Percentiles rank a stretch among this genome's conserved stretches.
phyloP scores from a whole-genome alignment of 2,329 filamentous ascomycete species.

The Aureobasidium namibiae region DNA sequence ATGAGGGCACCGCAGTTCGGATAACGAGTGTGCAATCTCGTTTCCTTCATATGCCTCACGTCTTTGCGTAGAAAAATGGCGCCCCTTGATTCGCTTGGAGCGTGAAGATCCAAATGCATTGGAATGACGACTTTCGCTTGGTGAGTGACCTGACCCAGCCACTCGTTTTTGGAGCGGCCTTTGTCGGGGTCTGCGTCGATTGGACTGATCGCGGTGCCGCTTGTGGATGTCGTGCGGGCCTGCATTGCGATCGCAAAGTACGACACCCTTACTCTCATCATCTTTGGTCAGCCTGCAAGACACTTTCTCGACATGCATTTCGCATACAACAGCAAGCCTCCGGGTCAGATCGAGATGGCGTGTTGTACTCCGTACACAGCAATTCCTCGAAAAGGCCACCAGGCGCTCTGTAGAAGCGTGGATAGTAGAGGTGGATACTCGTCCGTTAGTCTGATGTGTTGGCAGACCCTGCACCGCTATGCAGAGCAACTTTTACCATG shows the following conservation, averaged over 20 bases:
- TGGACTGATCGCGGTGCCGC: background rate
- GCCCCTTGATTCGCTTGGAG: background rate
- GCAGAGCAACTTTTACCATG: conserved; percentile 3
- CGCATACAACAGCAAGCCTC: background rate
- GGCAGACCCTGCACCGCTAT: background rate
- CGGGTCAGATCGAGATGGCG: conserved; percentile 5
- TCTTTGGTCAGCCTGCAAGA: conserved; percentile 1
- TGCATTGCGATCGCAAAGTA: background rate
- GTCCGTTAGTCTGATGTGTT: background rate
- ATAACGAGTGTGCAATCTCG: background rate
- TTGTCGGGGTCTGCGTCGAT: background rate
- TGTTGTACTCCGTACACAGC: too few species aligned
- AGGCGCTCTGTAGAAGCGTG: background rate
- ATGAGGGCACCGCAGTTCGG: background rate
- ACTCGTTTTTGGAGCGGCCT: background rate
- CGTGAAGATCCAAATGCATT: background rate
- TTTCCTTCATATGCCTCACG: background rate
- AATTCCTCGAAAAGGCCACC: too few species aligned
- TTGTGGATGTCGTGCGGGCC: conserved; percentile 6
- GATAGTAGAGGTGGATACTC: background rate
- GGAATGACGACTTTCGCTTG: background rate
- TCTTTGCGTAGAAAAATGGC: background rate
- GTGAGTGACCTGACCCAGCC: background rate
- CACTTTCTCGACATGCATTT: background rate
- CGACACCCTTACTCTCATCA: background rate